Base-by-base conservation (phyloP, 306 rosid species). In the Rubus parviflorus region DNA sequence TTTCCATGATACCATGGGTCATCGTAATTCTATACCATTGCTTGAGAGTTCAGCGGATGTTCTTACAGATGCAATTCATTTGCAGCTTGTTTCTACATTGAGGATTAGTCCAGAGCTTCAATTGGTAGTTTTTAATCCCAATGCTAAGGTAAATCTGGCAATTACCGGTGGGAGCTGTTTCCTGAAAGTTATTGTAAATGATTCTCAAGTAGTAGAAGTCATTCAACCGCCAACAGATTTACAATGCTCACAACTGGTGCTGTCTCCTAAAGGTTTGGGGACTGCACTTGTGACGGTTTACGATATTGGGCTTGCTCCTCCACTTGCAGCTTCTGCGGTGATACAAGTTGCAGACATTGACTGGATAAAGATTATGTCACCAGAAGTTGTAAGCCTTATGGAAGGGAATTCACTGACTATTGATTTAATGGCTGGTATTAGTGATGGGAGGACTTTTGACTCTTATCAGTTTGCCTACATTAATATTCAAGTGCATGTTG, bases 121-220 rank as follows among this genome's bases (percentile, higher is more conserved):
- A 79, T 85, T 92, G 90, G 64, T 89, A 69, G 87, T 80, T 89
- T 90, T 88, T 88, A 89, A 88, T 83, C 92, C 97, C 46, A 75
- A 82, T 67, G 92, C 94, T 45, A 89, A 88, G 98, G 97, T 94
- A 51, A 88, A 88, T 74, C 75, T 94, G 84, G 86, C 93, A 60
- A 94, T 90, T 72, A 84, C 83, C 79, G 98, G 98, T 63, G 98
- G 98, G 78, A 94, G 98, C 93, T 89, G 97, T 90, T 90, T 88
- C 82, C 79, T 94, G 88, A 96, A 94, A 83, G 89, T 90, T 69
- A 75, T 70, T 81, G 88, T 88, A 71, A 92, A 94, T 76, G 87
- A 90, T 89, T 86, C 98, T 77, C 89, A 72, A 74, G 93, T 92
- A 75, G 89, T 92, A 74, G 97, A 92, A 83, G 82, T 89, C 70